Evolutionary conservation across 257 asterid species (phyloP), one percentile per base, ranked within the genome.

Genomic region (Petrea volubilis): DNA sequence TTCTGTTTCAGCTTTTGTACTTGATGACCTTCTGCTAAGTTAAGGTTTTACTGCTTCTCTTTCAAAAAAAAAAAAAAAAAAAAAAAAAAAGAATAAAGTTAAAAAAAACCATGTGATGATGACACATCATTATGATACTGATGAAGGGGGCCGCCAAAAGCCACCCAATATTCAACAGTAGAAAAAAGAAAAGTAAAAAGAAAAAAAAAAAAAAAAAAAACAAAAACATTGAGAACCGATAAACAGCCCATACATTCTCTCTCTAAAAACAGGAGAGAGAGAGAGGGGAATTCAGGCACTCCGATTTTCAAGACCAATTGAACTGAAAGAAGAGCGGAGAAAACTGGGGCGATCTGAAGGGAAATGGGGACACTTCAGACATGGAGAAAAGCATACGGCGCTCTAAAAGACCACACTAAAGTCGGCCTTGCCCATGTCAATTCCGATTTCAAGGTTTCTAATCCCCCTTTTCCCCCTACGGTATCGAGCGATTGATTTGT

Each of bases 351-450:
- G 84, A 85, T 84, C 87, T 79, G 77, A 70, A 62, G 33, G 78
- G 61, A 82, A 70, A 90, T 91, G 97, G 97, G 90, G 71, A 88
- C 97, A 57, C 93, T 91, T 80, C 97, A 90, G 86, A 77, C 86
- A 76, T 90, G 96, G 97, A 80, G 98, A 72, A 94, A 94, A 79
- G 96, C 92, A 0, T 89, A 89, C 70, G 98, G 98, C 33, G 92
- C 98, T 65, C 76, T 94, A 28, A 94, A 94, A 81, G 98, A 94
- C 88, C 90, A 83, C 21, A 94, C 98, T 23, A 91, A 85, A 77
- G 94, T 94, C 70, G 97, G 97, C 52, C 96, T 94, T 59, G 98
- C 96, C 55, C 97, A 89, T 71, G 96, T 94, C 80, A 94, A 94
- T 83, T 91, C 97, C 85, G 98, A 94, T 89, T 94, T 89, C 87